These are phyloP conservation scores for Magnaporthales sp. DNA, from an alignment of 2,329 filamentous ascomycete species.

Conservation along the genomic window DNA sequence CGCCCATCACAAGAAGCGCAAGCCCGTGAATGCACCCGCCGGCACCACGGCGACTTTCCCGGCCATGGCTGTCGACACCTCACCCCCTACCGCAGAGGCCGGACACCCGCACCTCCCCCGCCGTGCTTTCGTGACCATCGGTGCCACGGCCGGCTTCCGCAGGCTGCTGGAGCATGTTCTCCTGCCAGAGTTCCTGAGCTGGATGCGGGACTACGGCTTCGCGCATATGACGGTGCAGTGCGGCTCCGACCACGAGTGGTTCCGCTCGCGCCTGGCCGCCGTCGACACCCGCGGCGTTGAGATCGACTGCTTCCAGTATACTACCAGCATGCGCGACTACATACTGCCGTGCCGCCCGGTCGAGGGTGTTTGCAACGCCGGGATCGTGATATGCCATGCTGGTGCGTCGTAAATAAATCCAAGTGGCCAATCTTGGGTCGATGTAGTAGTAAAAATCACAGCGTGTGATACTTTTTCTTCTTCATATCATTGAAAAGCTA, in stretches of 20 bases:
- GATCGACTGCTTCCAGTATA: conserved; percentile 56
- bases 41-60: neutral
- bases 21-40: neutral
- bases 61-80: neutral
- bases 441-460: neutral
- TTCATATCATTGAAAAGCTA: conserved; percentile 5
- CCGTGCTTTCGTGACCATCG: conserved; percentile 72
- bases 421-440: too few relatives aligned
- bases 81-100: neutral
- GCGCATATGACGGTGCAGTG: conserved; percentile 73
- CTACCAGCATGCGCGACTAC: conserved; percentile 48
- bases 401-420: conserved; percentile 48
- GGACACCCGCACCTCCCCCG: neutral
- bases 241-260: conserved; percentile 57
- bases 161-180: conserved; percentile 61
- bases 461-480: neutral
- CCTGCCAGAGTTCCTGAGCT: conserved; percentile 49
- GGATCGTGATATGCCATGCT: conserved; percentile 81
- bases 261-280: conserved; percentile 23
- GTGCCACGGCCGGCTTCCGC: conserved; percentile 80
- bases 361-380: conserved; percentile 42
- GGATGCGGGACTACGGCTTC: conserved; percentile 52
- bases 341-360: conserved; percentile 46
- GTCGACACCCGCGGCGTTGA: conserved; percentile 28
- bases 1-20: neutral